These are phyloP conservation scores for Saccharomycopsis hybrid DNA, from an alignment of 1,139 yeast species.

Conservation along the genomic window DNA sequence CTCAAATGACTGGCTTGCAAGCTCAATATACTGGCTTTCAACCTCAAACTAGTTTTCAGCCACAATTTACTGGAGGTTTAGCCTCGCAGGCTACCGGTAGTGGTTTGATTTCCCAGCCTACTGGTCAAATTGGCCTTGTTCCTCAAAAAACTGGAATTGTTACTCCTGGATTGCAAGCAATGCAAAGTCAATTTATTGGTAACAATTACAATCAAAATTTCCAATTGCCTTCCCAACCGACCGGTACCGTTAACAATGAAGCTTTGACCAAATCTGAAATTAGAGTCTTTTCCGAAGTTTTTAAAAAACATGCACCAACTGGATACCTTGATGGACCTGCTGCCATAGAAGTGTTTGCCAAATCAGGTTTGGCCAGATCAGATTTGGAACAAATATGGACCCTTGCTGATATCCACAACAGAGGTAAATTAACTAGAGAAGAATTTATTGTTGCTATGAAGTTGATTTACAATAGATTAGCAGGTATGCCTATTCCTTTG, in stretches of 20 bases:
- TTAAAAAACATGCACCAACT: slow-evolving; percentile 34
- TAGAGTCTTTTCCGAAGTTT: slow-evolving; percentile 17
- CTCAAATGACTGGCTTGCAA: slow-evolving; percentile 28
- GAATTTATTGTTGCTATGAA: slow-evolving; percentile 85
- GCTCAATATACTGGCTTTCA: slow-evolving; percentile 28
- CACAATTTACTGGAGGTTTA: slow-evolving; percentile 41
- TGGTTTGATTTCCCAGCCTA: slow-evolving; percentile 33
- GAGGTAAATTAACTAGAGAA: slow-evolving; percentile 68
- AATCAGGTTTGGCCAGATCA: slow-evolving; percentile 78
- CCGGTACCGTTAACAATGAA: slow-evolving; percentile 31
- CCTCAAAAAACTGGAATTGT: slow-evolving; percentile 42
- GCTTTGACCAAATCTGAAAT: slow-evolving; percentile 26
- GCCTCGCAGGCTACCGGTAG: slow-evolving; percentile 59
- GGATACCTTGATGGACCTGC: slow-evolving; percentile 77
- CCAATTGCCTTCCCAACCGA: slow-evolving; percentile 6
- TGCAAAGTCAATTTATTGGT: slow-evolving; percentile 61
- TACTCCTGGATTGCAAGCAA: slow-evolving; percentile 28
- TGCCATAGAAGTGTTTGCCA: slow-evolving; percentile 82
- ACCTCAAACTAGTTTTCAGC: slow-evolving; percentile 35
- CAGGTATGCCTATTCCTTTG: slow-evolving; percentile 68
- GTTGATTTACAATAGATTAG: slow-evolving; percentile 65
- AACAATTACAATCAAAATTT: slow-evolving; percentile 39
- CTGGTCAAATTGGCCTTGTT: slow-evolving; percentile 32
- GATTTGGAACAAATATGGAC: slow-evolving; percentile 93
- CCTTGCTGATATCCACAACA: slow-evolving; percentile 60